Evolutionary conservation across 2,329 filamentous ascomycete genomes (phyloP).

Genomic region (Ambrosiella xylebori): DNA sequence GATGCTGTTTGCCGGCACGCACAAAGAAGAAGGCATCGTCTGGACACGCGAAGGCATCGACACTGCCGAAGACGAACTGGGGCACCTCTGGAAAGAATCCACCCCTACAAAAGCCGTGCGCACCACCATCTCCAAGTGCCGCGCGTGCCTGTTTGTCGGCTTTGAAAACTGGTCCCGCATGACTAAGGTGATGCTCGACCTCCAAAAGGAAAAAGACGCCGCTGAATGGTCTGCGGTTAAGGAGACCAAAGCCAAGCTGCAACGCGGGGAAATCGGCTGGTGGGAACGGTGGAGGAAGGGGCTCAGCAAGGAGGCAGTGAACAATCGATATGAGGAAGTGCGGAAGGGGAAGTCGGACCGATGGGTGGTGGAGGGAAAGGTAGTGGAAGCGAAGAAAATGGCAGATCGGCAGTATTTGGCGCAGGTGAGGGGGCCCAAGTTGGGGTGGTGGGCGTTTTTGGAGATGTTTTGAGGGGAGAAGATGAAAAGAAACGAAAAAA

Average conservation of each 20-base stretch:
- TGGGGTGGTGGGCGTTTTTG: slow-evolving; percentile 23
- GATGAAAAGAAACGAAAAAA: background rate
- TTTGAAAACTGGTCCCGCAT: slow-evolving; percentile 72
- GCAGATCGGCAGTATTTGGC: slow-evolving; percentile 36
- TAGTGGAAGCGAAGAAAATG: slow-evolving; percentile 14
- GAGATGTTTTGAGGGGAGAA: background rate
- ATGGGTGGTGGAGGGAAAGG: slow-evolving; percentile 32
- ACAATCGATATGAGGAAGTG: slow-evolving; percentile 18
- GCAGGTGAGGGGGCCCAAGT: slow-evolving; percentile 24
- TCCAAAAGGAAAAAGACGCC: slow-evolving; percentile 37
- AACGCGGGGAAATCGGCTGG: slow-evolving; percentile 8
- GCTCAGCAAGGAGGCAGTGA: slow-evolving; percentile 24
- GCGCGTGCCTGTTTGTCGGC: slow-evolving; percentile 59
- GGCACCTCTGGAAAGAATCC: slow-evolving; percentile 18
- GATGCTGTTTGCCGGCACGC: slow-evolving; percentile 56
- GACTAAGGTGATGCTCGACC: slow-evolving; percentile 28
- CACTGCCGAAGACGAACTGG: slow-evolving; percentile 53
- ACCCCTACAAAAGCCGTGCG: slow-evolving; percentile 15
- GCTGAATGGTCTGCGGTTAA: slow-evolving; percentile 22
- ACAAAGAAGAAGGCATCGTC: slow-evolving; percentile 52
- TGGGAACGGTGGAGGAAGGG: slow-evolving; percentile 16
- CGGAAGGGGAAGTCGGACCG: slow-evolving; percentile 38
- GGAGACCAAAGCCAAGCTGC: slow-evolving; percentile 17
- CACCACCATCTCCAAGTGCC: slow-evolving; percentile 39
- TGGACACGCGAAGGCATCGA: slow-evolving; percentile 87